These are phyloP conservation scores for Coccomyxa subellipsoidea DNA, from an alignment of 163 green algal species.

Conservation along the genomic window DNA sequence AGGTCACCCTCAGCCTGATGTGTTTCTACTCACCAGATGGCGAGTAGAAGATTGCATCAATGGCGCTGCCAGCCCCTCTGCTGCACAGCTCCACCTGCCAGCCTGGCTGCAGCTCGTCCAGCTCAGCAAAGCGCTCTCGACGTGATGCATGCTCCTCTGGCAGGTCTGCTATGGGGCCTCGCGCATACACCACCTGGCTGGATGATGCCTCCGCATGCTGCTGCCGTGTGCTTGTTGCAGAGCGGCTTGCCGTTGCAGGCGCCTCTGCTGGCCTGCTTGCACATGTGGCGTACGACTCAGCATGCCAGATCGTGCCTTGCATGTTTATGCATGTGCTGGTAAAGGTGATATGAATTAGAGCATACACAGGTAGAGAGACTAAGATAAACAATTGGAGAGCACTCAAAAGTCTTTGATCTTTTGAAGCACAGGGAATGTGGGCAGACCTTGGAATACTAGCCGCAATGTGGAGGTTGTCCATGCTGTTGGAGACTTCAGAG, in stretches of 20 bases:
- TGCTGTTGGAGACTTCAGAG: not conserved
- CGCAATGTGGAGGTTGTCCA: not conserved
- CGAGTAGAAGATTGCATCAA: conserved; percentile 85
- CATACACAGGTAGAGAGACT: no score
- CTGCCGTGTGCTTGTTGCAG: not conserved
- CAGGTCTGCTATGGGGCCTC: conserved; percentile 60
- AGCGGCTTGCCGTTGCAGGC: not conserved
- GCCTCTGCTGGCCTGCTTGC: not conserved
- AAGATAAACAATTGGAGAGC: no score
- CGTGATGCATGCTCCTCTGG: conserved; percentile 71
- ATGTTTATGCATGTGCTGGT: no score
- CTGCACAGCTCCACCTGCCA: conserved; percentile 76
- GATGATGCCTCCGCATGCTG: not conserved
- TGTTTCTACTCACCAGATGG: conserved; percentile 44
- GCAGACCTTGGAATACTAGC: not conserved
- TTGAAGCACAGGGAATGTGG: no score
- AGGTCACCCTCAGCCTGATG: no score
- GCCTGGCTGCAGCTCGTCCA: conserved; percentile 78
- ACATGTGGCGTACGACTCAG: no score
- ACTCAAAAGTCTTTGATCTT: no score
- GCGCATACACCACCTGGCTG: conserved; percentile 59
- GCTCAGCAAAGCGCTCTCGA: conserved; percentile 79
- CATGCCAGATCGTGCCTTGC: no score
- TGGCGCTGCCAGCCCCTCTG: conserved; percentile 40
- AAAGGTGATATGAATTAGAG: no score